A percentile compares a stretch with the other conserved stretches of the same genome.
Evolutionary conservation across 1,139 yeast genomes (phyloP).

Genomic region (Taphrina sp.): DNA sequence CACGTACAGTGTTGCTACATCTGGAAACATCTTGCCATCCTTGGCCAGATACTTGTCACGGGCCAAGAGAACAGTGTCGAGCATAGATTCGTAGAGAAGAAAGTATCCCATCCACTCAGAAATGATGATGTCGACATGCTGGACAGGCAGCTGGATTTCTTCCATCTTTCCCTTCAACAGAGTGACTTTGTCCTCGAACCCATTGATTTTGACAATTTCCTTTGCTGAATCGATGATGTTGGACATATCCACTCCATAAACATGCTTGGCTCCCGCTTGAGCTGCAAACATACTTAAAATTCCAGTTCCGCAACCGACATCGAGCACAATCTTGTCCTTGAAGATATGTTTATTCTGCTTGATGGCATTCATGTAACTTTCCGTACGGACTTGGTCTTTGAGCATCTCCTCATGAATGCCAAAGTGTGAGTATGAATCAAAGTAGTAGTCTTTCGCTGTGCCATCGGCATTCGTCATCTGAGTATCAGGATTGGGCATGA

Average conservation of each 20-base stretch:
- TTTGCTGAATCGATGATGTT: constrained; percentile 92
- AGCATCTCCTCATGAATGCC: constrained; percentile 62
- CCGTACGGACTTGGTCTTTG: constrained; percentile 56
- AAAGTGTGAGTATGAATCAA: constrained; percentile 57
- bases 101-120: constrained; percentile 99
- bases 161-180: constrained; percentile 90
- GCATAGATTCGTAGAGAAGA: constrained; percentile 91
- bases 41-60: constrained; percentile 84
- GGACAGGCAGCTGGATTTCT: constrained; percentile 77
- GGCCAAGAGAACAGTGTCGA: constrained; percentile 92
- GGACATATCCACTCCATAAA: constrained; percentile 74
- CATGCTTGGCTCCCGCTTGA: constrained; percentile 60
- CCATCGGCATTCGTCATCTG: constrained; percentile 27
- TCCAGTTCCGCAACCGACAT: constrained; percentile 61
- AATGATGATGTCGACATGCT: constrained; percentile 85
- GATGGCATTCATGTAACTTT: constrained; percentile 56
- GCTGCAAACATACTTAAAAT: constrained; percentile 61
- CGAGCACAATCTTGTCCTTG: constrained; percentile 55
- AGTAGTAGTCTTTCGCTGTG: constrained; percentile 46
- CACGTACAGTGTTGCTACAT: constrained; percentile 82
- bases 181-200: constrained; percentile 82
- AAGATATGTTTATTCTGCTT: constrained; percentile 55
- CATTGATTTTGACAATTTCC: constrained; percentile 79
- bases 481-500: constrained; percentile 9
- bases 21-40: constrained; percentile 93